Base-by-base conservation (phyloP, 148 eudicot genomes). In the Vaccinium corymbosum region DNA sequence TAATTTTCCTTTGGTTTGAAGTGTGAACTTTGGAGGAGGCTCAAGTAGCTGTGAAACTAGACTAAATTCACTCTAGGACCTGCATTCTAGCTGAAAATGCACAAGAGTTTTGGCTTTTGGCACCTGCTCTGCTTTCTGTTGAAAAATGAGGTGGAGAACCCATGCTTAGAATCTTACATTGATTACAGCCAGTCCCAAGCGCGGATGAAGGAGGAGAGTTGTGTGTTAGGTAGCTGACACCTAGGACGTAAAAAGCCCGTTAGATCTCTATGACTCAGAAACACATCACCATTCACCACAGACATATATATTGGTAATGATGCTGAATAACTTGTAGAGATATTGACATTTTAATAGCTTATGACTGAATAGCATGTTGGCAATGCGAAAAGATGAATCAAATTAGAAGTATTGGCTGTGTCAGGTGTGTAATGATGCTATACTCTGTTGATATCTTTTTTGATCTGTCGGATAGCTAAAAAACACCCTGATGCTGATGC, bases 21-120 rank as follows among this genome's bases (percentile, higher is more conserved):
- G 10, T 35, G 50, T 82, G 46, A 27, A 51, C 76, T 46, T 46
- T n/a, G 48, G 49, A 49, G 76, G 71, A 49, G 20, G 87, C 64
- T 61, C 29, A 38, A 71, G 46, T n/a, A 42, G 86, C 46, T 52
- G 27, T 10, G 15, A 66, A 49, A 77, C 15, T 75, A 48, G 42
- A 55, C 25, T 20, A 20, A 55, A 79, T 79, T 79, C 17, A 22
- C 57, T 51, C 9, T 52, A 22, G 35, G 53, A 55, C 42, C 56
- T 78, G 61, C 57, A 25, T 78, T 78, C 48, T 55, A 35, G 16
- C 59, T 77, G 59, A 55, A 52, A 55, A 53, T 53, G 49, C 81
- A 27, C 19, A 5, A 27, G 61, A 29, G 11, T 78, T 25, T 42
- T 22, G 4, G 25, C 66, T 16, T 29, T 55, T 27, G 48, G 66